Conservation (phyloP, 169 alveolate genomes). For the Plasmodium vinckei region DNA sequence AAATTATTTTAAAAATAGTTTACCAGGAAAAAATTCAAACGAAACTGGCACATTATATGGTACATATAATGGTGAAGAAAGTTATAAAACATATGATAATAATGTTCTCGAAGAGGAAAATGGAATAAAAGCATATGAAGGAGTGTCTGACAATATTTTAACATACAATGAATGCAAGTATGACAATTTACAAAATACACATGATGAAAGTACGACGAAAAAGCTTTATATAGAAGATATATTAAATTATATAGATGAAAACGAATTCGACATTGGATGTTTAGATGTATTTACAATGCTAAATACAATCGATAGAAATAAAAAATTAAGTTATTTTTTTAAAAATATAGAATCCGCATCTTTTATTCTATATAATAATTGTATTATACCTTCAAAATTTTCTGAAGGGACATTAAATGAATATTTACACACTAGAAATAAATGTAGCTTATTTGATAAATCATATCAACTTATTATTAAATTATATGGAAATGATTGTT, state of each 20-base stretch:
- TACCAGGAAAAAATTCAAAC: background rate
- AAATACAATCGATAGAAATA: constrained; percentile 60
- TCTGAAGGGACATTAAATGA: constrained; percentile 48
- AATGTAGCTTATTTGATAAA: constrained; percentile 77
- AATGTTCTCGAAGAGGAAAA: background rate
- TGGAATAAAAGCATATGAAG: background rate
- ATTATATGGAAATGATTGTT: constrained; percentile 76
- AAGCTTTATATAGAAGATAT: constrained; percentile 51
- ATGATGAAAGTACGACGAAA: constrained; percentile 19
- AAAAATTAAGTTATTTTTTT: constrained; percentile 45
- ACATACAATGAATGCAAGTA: background rate
- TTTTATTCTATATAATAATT: constrained; percentile 67
- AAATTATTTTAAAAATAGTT: background rate
- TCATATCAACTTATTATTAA: constrained; percentile 73
- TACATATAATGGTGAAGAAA: background rate
- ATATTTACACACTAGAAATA: constrained; percentile 77
- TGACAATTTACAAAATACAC: background rate
- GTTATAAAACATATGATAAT: background rate
- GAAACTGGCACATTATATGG: background rate
- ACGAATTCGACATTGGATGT: constrained; percentile 44
- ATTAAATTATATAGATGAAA: constrained; percentile 67
- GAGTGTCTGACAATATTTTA: background rate
- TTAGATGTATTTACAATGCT: constrained; percentile 49
- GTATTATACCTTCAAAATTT: constrained; percentile 66
- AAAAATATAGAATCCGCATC: constrained; percentile 17